A percentile compares a stretch with the other conserved stretches of the same genome.
phyloP scores from a whole-genome alignment of 2,329 filamentous ascomycete species.

The Talaromyces sp. region DNA sequence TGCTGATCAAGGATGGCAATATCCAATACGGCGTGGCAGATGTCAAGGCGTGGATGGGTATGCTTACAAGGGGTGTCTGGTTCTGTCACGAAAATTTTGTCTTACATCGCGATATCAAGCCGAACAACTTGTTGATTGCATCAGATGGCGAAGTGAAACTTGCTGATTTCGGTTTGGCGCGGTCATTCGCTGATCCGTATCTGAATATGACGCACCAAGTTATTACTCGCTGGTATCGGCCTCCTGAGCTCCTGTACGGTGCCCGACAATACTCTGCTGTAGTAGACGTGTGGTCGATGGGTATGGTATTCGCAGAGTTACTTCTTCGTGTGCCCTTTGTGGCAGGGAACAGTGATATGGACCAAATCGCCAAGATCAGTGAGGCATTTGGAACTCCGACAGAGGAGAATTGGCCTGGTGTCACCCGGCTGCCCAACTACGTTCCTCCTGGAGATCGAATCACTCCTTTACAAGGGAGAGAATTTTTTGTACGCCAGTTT shows the following conservation, averaged over 20 bases:
- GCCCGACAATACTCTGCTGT: slow-evolving; percentile 82
- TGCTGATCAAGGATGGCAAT: slow-evolving; percentile 80
- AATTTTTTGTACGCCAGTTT: slow-evolving; percentile 72
- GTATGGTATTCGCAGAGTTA: slow-evolving; percentile 88
- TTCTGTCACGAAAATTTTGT: slow-evolving; percentile 96
- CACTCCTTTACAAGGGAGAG: slow-evolving; percentile 57
- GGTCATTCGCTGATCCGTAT: slow-evolving; percentile 83
- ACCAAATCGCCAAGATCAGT: slow-evolving; percentile 79
- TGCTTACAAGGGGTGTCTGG: slow-evolving; percentile 88
- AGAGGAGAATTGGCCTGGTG: slow-evolving; percentile 93
- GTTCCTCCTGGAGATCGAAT: slow-evolving; percentile 59
- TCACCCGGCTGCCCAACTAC: slow-evolving; percentile 73
- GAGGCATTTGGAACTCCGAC: slow-evolving; percentile 83
- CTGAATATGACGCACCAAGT: slow-evolving; percentile 87
- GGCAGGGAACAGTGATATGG: slow-evolving; percentile 75
- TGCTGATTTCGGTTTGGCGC: slow-evolving; percentile 93
- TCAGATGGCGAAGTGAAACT: slow-evolving; percentile 91
- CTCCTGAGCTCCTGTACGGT: slow-evolving; percentile 88
- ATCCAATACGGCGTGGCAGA: slow-evolving; percentile 82
- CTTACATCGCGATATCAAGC: slow-evolving; percentile 96
- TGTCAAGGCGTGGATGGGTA: slow-evolving; percentile 97
- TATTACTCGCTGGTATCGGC: slow-evolving; percentile 95
- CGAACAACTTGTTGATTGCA: slow-evolving; percentile 93
- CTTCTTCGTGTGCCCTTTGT: slow-evolving; percentile 77
- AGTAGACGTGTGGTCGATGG: slow-evolving; percentile 92